phyloP scores from a whole-genome alignment of 768 basidiomycete species.

The Tremella fuciformis region DNA sequence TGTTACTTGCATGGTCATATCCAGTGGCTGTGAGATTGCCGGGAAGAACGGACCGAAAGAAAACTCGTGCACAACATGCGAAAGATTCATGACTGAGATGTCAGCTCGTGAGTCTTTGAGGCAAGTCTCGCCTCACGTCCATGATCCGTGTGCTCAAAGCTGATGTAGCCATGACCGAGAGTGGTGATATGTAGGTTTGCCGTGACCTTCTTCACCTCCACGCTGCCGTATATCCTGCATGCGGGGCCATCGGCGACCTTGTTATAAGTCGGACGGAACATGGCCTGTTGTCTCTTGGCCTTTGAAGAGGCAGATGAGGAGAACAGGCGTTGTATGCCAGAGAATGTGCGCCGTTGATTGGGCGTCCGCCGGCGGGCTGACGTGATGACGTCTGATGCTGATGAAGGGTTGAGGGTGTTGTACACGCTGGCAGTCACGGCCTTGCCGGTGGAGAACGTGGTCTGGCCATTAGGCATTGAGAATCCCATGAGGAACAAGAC shows the following conservation, averaged over 20 bases:
- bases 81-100: slow-evolving; percentile 82
- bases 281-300: slow-evolving; percentile 40
- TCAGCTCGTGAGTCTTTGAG: neutral
- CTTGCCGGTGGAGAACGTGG: slow-evolving; percentile 75
- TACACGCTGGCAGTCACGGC: slow-evolving; percentile 63
- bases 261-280: slow-evolving; percentile 71
- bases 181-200: slow-evolving; percentile 94
- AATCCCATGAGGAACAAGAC: slow-evolving; percentile 26
- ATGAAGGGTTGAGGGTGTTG: slow-evolving; percentile 22
- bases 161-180: slow-evolving; percentile 89
- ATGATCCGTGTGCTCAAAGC: slow-evolving; percentile 82
- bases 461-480: slow-evolving; percentile 50
- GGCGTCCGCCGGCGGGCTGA: slow-evolving; percentile 33
- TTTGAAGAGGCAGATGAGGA: slow-evolving; percentile 16
- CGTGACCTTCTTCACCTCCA: slow-evolving; percentile 83
- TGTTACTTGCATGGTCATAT: slow-evolving; percentile 77
- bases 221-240: slow-evolving; percentile 79
- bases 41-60: slow-evolving; percentile 96
- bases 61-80: slow-evolving; percentile 93
- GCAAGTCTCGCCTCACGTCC: slow-evolving; percentile 59
- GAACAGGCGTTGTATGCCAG: slow-evolving; percentile 39
- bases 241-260: slow-evolving; percentile 66
- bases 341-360: slow-evolving; percentile 30
- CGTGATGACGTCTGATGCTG: slow-evolving; percentile 41
- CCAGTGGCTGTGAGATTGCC: slow-evolving; percentile 88